Evolutionary conservation across 192 early-diverging fungal species (phyloP).

Genomic region (Thamnidium elegans): DNA sequence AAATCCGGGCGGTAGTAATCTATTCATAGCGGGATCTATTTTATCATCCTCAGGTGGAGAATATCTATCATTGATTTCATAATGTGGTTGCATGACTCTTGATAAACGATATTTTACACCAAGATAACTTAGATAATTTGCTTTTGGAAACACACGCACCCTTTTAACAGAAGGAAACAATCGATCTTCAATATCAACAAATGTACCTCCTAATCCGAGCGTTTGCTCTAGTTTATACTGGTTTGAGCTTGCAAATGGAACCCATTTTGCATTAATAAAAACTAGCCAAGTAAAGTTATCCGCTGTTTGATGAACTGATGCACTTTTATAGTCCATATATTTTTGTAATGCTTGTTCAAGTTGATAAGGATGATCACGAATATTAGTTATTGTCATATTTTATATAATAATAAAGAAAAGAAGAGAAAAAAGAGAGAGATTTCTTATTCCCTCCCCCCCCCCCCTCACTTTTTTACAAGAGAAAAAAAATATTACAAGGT

Average conservation of each 20-base stretch:
- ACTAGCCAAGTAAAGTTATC: conserved; percentile 29
- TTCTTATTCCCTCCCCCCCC: background rate
- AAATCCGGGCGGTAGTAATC: background rate
- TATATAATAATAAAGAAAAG: background rate
- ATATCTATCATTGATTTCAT: conserved; percentile 1
- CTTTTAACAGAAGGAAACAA: conserved; percentile 29
- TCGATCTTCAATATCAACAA: conserved; percentile 30
- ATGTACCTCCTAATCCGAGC: conserved; percentile 27
- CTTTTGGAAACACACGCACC: conserved; percentile 30
- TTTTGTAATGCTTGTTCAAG: conserved; percentile 24
- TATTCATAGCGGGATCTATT: conserved; percentile 4
- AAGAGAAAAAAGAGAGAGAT: background rate
- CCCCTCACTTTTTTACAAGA: background rate
- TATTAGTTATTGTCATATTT: conserved; percentile 18
- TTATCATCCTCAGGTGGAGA: background rate
- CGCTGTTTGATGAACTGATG: conserved; percentile 16
- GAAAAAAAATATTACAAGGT: background rate
- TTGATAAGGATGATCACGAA: conserved; percentile 25
- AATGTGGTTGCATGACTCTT: conserved; percentile 26
- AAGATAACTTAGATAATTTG: conserved; percentile 32
- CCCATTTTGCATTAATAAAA: conserved; percentile 20
- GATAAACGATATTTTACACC: conserved; percentile 31
- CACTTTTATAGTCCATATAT: conserved; percentile 10
- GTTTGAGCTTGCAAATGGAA: conserved; percentile 22
- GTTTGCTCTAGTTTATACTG: conserved; percentile 31